Evolutionary conservation across 2,329 filamentous ascomycete genomes (phyloP).

Genomic region (Fusarium sp.): DNA sequence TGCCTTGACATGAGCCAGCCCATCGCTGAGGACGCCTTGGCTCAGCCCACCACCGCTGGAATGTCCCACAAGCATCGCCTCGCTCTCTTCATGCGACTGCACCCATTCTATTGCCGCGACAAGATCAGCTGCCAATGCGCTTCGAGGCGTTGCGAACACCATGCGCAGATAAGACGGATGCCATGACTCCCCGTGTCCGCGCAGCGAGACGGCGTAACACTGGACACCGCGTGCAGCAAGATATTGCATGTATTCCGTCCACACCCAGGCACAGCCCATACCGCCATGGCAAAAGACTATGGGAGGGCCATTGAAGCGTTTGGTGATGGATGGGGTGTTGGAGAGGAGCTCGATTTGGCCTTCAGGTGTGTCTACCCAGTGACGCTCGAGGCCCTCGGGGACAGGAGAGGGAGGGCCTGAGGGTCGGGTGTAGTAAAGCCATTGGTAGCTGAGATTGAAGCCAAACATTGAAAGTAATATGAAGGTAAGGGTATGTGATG

Average conservation of each 20-base stretch:
- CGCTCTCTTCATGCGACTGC: conserved; percentile 38
- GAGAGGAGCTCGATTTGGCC: conserved; percentile 63
- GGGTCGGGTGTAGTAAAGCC: conserved; percentile 43
- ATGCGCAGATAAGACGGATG: conserved; percentile 60
- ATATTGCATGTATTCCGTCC: conserved; percentile 63
- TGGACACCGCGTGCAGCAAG: conserved; percentile 57
- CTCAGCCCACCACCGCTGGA: conserved; percentile 62
- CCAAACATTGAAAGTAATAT: conserved; percentile 37
- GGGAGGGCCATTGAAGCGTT: conserved; percentile 43
- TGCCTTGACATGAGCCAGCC: conserved; percentile 54
- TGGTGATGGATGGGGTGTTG: conserved; percentile 47
- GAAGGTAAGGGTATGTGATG: background rate
- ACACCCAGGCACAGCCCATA: conserved; percentile 64
- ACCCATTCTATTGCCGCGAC: conserved; percentile 56
- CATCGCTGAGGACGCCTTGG: conserved; percentile 60
- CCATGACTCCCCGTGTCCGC: conserved; percentile 65
- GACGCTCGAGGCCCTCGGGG: conserved; percentile 56
- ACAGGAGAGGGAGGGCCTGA: conserved; percentile 32
- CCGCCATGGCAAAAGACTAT: conserved; percentile 66
- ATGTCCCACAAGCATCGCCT: conserved; percentile 61
- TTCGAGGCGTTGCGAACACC: conserved; percentile 58
- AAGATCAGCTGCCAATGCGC: conserved; percentile 58
- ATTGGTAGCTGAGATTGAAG: conserved; percentile 44
- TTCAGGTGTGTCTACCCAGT: conserved; percentile 56
- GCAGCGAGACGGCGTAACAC: conserved; percentile 63